A percentile compares a stretch with the other conserved stretches of the same genome.
Conservation (phyloP, 441 rosid genomes). For the Arabidopsis hybrid region DNA sequence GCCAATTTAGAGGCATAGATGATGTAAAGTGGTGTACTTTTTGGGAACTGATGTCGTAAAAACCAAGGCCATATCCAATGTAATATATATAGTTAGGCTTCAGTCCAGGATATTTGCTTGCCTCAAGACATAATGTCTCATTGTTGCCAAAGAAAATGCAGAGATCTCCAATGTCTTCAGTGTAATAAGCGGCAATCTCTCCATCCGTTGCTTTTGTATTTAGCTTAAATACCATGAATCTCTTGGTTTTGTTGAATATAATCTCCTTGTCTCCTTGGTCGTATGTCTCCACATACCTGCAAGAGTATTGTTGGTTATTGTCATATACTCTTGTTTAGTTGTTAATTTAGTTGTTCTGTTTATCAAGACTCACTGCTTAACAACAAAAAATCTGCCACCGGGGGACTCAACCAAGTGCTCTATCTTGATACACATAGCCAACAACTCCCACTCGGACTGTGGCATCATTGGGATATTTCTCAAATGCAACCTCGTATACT, state of each 20-base stretch:
- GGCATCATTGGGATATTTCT: not conserved
- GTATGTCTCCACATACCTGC: conserved; percentile 16
- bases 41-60: not conserved
- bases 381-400: not conserved
- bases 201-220: too few relatives aligned
- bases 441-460: conserved; percentile 12
- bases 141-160: conserved; percentile 18
- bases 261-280: conserved; percentile 7
- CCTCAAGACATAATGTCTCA: conserved; percentile 15
- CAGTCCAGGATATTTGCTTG: not conserved
- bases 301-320: not conserved
- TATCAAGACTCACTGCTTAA: not conserved
- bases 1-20: conserved; percentile 18
- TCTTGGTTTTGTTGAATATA: conserved; percentile 18
- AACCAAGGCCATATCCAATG: conserved; percentile 11
- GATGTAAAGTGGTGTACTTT: not conserved
- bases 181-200: conserved; percentile 1
- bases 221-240: conserved; percentile 16
- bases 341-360: not conserved
- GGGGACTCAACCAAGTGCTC: conserved; percentile 5
- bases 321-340: too few relatives aligned
- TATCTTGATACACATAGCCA: conserved; percentile 7
- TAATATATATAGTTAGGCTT: conserved; percentile 20
- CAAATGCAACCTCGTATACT: not conserved
- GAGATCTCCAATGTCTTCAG: conserved; percentile 23